Evolutionary conservation across 257 asterid species (phyloP), one percentile per base, ranked within the genome.

Genomic region (Linaria vulgaris): DNA sequence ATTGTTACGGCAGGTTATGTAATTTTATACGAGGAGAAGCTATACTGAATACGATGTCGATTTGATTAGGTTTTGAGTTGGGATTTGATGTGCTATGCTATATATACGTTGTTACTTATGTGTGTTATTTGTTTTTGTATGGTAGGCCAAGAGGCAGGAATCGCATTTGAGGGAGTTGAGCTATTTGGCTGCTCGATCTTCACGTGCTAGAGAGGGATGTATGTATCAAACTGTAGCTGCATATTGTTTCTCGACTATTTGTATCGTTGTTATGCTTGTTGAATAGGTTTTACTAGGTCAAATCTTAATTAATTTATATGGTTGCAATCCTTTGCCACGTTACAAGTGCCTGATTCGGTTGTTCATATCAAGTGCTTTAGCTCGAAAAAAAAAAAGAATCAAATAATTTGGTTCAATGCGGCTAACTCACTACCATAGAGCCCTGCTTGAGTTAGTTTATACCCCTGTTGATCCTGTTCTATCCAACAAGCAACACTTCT

Each of bases 121-220:
- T 25, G 21, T 59, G 59, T 20, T 9, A 19, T 37, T 10, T 69
- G 59, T 5, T 16, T 45, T 78, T 24, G 30, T 59, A 50, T 64
- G 54, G 46, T 78, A 91, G 98, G 90, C 82, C 61, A 74, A 76
- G 68, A 70, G 79, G 44, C 88, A 79, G 60, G 88, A 87, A 64
- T 72, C 72, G 3, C 95, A 79, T 49, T 52, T 83, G 84, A 79
- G 83, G 83, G 88, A 79, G 67, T 72, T 89, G 25, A 69, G 92
- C 76, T 64, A 63, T 72, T 66, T 78, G 61, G 65, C 83, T 69
- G 63, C 78, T 38, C 77, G 83, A 57, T 62, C 79, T 12, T 78
- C 90, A 44, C 66, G 74, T 34, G 64, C 74, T 50, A 72, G 75
- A 66, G 77, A 73, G 64, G 78, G 76, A 64, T 82, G 85, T 79